A percentile compares a stretch with the other conserved stretches of the same genome.
Conservation (phyloP, 208 protist species). For the Trypanosoma congolense region DNA sequence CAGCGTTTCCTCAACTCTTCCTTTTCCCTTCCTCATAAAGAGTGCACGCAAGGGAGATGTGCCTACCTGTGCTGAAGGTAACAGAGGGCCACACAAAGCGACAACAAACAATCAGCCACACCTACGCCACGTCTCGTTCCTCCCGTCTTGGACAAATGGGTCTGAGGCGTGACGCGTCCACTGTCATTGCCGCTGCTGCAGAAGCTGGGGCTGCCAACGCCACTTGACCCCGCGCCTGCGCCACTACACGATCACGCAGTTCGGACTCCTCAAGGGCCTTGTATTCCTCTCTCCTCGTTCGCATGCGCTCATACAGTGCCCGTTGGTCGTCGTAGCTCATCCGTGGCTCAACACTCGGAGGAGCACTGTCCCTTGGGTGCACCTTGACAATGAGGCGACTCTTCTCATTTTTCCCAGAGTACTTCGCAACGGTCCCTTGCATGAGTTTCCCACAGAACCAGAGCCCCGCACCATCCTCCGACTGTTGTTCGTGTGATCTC, state of each 20-base stretch:
- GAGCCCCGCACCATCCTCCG: constrained; percentile 35
- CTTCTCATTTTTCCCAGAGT: constrained; percentile 64
- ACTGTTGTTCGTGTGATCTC: constrained; percentile 42
- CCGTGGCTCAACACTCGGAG: constrained; percentile 65
- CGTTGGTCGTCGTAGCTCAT: constrained; percentile 83
- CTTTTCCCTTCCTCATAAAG: too few species aligned
- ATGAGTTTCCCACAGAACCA: constrained; percentile 81
- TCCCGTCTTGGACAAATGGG: constrained; percentile 52
- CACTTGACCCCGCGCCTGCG: constrained; percentile 43
- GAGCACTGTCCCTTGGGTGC: constrained; percentile 36
- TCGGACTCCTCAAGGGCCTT: constrained; percentile 68
- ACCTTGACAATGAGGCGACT: constrained; percentile 73
- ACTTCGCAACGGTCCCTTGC: constrained; percentile 38
- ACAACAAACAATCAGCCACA: background rate
- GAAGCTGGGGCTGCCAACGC: constrained; percentile 11
- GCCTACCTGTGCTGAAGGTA: too few species aligned
- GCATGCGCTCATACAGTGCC: constrained; percentile 45
- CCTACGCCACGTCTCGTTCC: constrained; percentile 32
- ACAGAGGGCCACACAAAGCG: too few species aligned
- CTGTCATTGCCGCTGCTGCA: background rate
- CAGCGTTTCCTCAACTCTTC: too few species aligned
- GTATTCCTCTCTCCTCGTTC: constrained; percentile 42
- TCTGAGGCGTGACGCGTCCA: constrained; percentile 27
- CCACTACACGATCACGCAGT: constrained; percentile 61
- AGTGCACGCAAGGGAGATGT: too few species aligned